phyloP scores from a whole-genome alignment of 495 filamentous ascomycete genomes.

The Immersiella caudata region DNA sequence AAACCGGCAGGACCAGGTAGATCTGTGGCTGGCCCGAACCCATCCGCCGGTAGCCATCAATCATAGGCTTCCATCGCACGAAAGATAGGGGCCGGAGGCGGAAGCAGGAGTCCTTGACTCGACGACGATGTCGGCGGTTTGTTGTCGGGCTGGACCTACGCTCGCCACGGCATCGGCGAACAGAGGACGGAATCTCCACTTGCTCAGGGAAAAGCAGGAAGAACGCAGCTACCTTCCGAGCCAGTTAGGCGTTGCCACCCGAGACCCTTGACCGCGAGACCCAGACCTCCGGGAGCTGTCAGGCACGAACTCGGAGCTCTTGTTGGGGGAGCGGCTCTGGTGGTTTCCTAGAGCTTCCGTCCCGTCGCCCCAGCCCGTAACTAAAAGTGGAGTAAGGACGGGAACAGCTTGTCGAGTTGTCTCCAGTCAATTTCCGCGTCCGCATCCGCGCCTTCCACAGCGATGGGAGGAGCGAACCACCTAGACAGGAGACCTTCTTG shows the following conservation, averaged over 20 bases:
- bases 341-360: too few relatives aligned
- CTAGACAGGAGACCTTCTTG: not conserved
- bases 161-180: not conserved
- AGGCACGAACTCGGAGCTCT: too few relatives aligned
- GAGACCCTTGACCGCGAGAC: too few relatives aligned
- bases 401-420: not conserved
- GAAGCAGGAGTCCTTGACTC: not conserved
- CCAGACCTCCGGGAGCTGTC: too few relatives aligned
- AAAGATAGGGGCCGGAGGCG: slow-evolving; percentile 15
- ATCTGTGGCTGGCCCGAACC: slow-evolving; percentile 25
- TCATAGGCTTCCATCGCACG: slow-evolving; percentile 25
- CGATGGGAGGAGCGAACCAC: not conserved
- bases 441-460: not conserved
- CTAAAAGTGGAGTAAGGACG: not conserved
- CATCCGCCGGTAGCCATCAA: slow-evolving; percentile 18
- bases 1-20: slow-evolving; percentile 24
- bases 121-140: not conserved
- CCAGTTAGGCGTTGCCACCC: too few relatives aligned
- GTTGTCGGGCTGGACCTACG: not conserved
- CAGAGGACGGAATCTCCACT: not conserved
- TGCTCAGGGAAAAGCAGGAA: too few relatives aligned
- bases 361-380: not conserved
- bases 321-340: too few relatives aligned
- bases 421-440: not conserved
- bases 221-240: too few relatives aligned